Conservation (phyloP, 2,329 filamentous ascomycete species). For the Xylaria digitata region DNA sequence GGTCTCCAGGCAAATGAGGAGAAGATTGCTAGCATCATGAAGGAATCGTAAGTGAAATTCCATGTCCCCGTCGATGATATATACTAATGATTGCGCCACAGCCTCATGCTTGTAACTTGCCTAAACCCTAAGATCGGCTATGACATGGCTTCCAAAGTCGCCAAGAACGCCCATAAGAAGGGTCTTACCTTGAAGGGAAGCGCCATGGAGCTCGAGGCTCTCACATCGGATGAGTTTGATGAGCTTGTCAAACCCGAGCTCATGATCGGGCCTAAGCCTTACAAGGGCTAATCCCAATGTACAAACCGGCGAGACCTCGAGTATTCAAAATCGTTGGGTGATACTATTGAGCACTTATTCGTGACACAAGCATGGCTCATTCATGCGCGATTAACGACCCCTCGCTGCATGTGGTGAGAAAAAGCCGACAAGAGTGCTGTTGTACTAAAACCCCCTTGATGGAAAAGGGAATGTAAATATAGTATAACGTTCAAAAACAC, state of each 20-base stretch:
- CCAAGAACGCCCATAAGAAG: slow-evolving; percentile 99
- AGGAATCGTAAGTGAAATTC: slow-evolving; percentile 80
- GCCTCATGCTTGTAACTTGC: slow-evolving; percentile 97
- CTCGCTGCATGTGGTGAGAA: not conserved
- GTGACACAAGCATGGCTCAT: not conserved
- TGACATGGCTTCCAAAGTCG: slow-evolving; percentile 96
- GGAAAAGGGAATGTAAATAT: slow-evolving; percentile 21
- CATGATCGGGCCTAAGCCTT: slow-evolving; percentile 85
- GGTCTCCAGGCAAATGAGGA: slow-evolving; percentile 94
- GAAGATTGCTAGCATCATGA: slow-evolving; percentile 88
- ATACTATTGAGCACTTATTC: slow-evolving; percentile 3
- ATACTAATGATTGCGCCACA: slow-evolving; percentile 51
- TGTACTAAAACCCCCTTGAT: slow-evolving; percentile 13
- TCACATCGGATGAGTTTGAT: slow-evolving; percentile 92
- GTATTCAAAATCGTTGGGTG: not conserved
- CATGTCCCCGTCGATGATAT: not conserved
- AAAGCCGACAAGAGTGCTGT: not conserved
- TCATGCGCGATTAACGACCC: not conserved
- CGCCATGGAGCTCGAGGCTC: slow-evolving; percentile 90
- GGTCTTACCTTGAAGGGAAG: slow-evolving; percentile 92
- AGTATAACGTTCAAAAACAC: slow-evolving; percentile 13
- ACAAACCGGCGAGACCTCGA: not conserved
- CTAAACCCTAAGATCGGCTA: slow-evolving; percentile 97
- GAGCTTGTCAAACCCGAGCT: slow-evolving; percentile 89
- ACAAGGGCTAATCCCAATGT: slow-evolving; percentile 58